These are phyloP conservation scores for Solanum appendiculatum DNA, from an alignment of 257 asterid genomes.

Conservation along the genomic window DNA sequence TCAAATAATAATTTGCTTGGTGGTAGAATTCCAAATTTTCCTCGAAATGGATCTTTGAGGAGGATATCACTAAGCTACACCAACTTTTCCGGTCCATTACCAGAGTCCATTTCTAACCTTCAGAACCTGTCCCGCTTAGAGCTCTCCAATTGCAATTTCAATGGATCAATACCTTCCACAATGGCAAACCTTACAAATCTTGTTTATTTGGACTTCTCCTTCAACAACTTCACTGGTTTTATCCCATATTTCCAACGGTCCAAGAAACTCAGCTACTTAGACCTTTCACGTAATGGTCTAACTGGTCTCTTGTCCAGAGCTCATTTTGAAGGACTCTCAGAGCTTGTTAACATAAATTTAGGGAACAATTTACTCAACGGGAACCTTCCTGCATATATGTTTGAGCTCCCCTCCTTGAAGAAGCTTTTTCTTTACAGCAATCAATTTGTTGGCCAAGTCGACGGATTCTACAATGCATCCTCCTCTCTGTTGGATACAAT, in stretches of 20 bases:
- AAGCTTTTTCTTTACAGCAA: slow-evolving; percentile 21
- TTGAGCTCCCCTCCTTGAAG: slow-evolving; percentile 11
- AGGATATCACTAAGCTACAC: too few species aligned
- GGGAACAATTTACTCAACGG: background rate
- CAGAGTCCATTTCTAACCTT: slow-evolving; percentile 8
- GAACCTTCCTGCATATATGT: background rate
- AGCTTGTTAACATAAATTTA: too few species aligned
- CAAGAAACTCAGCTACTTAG: slow-evolving; percentile 11
- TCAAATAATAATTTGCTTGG: accelerated
- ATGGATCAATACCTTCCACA: slow-evolving; percentile 19
- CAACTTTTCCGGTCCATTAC: too few species aligned
- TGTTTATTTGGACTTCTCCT: slow-evolving; percentile 12
- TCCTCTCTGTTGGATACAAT: slow-evolving; percentile 1
- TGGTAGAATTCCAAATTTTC: too few species aligned
- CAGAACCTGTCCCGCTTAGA: too few species aligned
- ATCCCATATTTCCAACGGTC: slow-evolving; percentile 13
- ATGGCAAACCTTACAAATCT: slow-evolving; percentile 13
- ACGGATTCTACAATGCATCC: background rate
- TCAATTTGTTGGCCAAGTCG: slow-evolving; percentile 5
- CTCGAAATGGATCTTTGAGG: too few species aligned
- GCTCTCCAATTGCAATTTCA: too few species aligned
- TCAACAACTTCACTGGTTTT: slow-evolving; percentile 2
- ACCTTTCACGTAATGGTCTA: slow-evolving; percentile 6
- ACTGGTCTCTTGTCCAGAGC: background rate
- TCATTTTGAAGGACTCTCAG: too few species aligned